Evolutionary conservation across 164 flowering plant species (phyloP).

Genomic region (Protea cynaroides): DNA sequence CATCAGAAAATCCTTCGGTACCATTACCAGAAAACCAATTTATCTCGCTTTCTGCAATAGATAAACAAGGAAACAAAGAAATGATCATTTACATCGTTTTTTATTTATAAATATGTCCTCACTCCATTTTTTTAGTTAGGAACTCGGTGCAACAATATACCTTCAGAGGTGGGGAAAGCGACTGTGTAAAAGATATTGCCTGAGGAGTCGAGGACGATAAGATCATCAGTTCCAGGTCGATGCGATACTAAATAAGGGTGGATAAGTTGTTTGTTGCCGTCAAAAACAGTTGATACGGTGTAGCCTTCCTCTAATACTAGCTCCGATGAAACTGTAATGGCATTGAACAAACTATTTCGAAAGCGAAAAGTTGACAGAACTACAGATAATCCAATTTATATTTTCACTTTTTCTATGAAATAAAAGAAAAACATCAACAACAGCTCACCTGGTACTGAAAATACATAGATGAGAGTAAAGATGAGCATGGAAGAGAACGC

Average conservation of each 20-base stretch:
- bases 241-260: slow-evolving; percentile 48
- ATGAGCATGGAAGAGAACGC: no score
- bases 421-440: no score
- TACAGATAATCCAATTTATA: no score
- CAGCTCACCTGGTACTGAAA: no score
- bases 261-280: slow-evolving; percentile 46
- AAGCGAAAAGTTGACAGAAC: no score
- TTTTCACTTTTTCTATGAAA: no score
- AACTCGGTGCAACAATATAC: slow-evolving; percentile 12
- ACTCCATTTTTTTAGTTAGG: no score
- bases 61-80: not conserved
- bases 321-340: slow-evolving; percentile 21
- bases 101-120: not conserved
- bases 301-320: slow-evolving; percentile 59
- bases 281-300: slow-evolving; percentile 51
- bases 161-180: slow-evolving; percentile 41
- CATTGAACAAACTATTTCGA: not conserved
- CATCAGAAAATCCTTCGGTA: slow-evolving; percentile 45
- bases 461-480: no score
- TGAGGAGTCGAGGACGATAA: slow-evolving; percentile 58
- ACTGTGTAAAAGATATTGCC: slow-evolving; percentile 49
- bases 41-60: slow-evolving; percentile 38
- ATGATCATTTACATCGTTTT: no score
- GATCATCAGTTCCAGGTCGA: slow-evolving; percentile 30
- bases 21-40: slow-evolving; percentile 47